Conservation (phyloP, 2,329 filamentous ascomycete genomes). For the Claviceps sp. region DNA sequence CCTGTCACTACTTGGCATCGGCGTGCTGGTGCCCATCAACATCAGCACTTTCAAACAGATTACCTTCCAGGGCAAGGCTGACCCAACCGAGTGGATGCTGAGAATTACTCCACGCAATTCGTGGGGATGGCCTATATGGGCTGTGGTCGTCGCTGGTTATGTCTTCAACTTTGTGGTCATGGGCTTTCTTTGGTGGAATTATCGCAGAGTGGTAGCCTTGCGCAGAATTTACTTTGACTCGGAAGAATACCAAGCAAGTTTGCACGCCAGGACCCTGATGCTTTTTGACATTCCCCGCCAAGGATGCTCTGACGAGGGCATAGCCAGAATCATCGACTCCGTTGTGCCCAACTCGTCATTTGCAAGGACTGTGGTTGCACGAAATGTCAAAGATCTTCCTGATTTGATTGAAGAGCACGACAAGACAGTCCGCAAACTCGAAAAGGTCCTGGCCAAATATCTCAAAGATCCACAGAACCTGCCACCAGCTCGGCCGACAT, state of each 20-base stretch:
- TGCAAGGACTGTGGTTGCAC: slow-evolving; percentile 68
- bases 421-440: slow-evolving; percentile 65
- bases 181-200: slow-evolving; percentile 83
- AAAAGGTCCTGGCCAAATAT: slow-evolving; percentile 76
- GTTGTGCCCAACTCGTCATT: slow-evolving; percentile 67
- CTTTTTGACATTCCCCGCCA: slow-evolving; percentile 72
- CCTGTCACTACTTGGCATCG: slow-evolving; percentile 58
- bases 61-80: slow-evolving; percentile 7
- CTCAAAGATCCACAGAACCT: slow-evolving; percentile 74
- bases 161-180: slow-evolving; percentile 62
- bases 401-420: slow-evolving; percentile 75
- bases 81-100: slow-evolving; percentile 32
- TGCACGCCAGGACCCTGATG: slow-evolving; percentile 64
- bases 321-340: slow-evolving; percentile 69
- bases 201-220: slow-evolving; percentile 56
- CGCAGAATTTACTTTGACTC: slow-evolving; percentile 72
- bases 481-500: slow-evolving; percentile 62
- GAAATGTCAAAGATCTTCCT: slow-evolving; percentile 85
- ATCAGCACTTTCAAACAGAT: slow-evolving; percentile 28
- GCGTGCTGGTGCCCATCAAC: slow-evolving; percentile 72
- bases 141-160: slow-evolving; percentile 44
- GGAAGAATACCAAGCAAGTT: slow-evolving; percentile 73
- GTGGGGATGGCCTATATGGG: slow-evolving; percentile 41
- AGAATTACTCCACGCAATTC: slow-evolving; percentile 47
- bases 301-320: slow-evolving; percentile 72